Evolutionary conservation across 306 rosid species (phyloP).

Genomic region (Castanea crenata): DNA sequence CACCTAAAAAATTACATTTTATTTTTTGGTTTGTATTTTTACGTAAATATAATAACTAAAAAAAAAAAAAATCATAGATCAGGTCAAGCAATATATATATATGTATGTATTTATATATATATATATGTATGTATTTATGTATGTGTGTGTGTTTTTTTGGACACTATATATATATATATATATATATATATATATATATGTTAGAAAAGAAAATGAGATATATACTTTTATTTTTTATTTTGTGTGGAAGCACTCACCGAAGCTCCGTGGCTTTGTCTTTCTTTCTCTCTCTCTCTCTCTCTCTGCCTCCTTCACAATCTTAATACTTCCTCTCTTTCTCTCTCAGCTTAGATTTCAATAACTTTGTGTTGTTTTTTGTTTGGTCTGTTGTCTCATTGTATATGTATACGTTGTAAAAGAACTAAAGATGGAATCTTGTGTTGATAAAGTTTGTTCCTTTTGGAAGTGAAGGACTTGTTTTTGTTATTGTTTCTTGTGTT

Average conservation of each 20-base stretch:
- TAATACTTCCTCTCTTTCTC: slow-evolving; percentile 26
- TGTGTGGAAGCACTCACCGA: slow-evolving; percentile 66
- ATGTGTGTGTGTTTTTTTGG: background rate
- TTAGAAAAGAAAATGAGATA: background rate
- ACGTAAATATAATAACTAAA: no score
- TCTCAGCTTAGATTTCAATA: slow-evolving; percentile 23
- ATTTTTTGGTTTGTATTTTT: no score
- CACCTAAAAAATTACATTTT: no score
- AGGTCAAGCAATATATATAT: background rate
- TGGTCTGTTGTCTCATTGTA: slow-evolving; percentile 26
- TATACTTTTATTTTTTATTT: slow-evolving; percentile 15
- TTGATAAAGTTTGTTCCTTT: slow-evolving; percentile 32
- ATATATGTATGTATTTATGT: background rate
- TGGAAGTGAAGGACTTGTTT: slow-evolving; percentile 25
- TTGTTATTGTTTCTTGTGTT: slow-evolving; percentile 8
- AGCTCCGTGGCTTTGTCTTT: slow-evolving; percentile 38
- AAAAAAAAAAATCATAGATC: no score
- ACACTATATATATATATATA: background rate
- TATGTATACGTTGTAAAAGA: slow-evolving; percentile 22
- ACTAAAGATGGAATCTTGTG: slow-evolving; percentile 28
- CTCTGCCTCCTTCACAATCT: slow-evolving; percentile 44
- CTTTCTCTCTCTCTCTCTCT: slow-evolving; percentile 17
- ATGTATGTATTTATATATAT: background rate
- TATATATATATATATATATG: background rate
- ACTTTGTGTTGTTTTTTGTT: background rate